Conservation (phyloP, 1,139 yeast species). For the Saccharomycopsis phalli region DNA sequence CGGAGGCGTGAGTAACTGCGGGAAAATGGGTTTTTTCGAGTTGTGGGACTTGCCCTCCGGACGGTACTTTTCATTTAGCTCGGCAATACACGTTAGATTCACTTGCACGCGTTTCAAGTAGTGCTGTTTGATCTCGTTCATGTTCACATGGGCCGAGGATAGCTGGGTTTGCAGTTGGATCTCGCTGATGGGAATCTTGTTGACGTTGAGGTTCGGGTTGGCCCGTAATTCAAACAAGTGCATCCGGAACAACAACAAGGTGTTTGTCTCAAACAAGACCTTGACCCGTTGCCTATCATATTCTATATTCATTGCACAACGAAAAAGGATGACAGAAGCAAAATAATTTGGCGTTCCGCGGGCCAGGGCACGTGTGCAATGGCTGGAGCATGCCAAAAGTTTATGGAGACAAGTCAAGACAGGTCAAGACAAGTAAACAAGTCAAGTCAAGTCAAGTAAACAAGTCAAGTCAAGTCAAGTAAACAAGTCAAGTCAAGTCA, state of each 20-base stretch:
- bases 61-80: slow-evolving; percentile 15
- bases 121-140: slow-evolving; percentile 10
- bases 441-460: too few species aligned
- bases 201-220: slow-evolving; percentile 17
- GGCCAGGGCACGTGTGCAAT: too few species aligned
- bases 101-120: slow-evolving; percentile 18
- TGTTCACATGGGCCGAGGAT: slow-evolving; percentile 9
- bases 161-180: slow-evolving; percentile 4
- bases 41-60: neutral
- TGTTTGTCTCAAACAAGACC: slow-evolving; percentile 18
- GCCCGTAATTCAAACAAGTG: slow-evolving; percentile 12
- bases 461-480: too few species aligned
- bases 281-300: slow-evolving; percentile 16
- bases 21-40: slow-evolving; percentile 9
- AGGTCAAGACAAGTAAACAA: too few species aligned
- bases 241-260: slow-evolving; percentile 14
- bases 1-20: slow-evolving; percentile 18
- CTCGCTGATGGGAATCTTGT: slow-evolving; percentile 11
- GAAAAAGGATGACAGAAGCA: too few species aligned
- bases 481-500: too few species aligned
- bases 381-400: too few species aligned
- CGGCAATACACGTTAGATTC: slow-evolving; percentile 18
- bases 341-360: too few species aligned
- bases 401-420: too few species aligned
- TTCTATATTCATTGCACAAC: slow-evolving; percentile 8